phyloP scores from a whole-genome alignment of 139 green algal genomes.

The Nannochloris sp. region DNA sequence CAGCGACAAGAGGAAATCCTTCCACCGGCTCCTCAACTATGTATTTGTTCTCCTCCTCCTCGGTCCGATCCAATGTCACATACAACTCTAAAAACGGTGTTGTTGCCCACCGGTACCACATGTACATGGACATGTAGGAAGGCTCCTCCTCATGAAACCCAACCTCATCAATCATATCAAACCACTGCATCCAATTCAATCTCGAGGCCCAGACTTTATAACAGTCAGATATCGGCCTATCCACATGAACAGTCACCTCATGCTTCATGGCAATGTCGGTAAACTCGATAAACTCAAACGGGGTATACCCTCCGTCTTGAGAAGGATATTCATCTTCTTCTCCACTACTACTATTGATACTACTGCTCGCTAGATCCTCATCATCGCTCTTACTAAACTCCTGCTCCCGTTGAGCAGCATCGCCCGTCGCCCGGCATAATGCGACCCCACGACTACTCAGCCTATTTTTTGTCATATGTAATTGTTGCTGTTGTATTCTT shows the following conservation, averaged over 20 bases:
- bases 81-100: constrained; percentile 36
- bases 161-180: constrained; percentile 32
- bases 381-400: too few species aligned
- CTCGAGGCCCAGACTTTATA: constrained; percentile 22
- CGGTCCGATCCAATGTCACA: constrained; percentile 19
- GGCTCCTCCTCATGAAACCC: constrained; percentile 24
- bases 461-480: too few species aligned
- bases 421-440: too few species aligned
- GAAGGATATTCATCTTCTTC: too few species aligned
- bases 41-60: constrained; percentile 22
- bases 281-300: constrained; percentile 32
- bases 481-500: too few species aligned
- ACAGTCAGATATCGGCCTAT: constrained; percentile 19
- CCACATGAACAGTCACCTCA: constrained; percentile 18
- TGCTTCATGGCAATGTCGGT: constrained; percentile 21
- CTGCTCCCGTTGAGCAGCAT: too few species aligned
- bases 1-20: constrained; percentile 20
- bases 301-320: constrained; percentile 17
- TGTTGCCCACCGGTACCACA: constrained; percentile 33
- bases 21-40: constrained; percentile 30
- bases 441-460: too few species aligned
- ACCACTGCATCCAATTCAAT: constrained; percentile 34
- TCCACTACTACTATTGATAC: too few species aligned
- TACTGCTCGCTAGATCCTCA: too few species aligned
- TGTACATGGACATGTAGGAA: constrained; percentile 16